Evolutionary conservation across 768 basidiomycete genomes (phyloP), one percentile per base, ranked within the genome.

Genomic region (Chalciporus chontae): DNA sequence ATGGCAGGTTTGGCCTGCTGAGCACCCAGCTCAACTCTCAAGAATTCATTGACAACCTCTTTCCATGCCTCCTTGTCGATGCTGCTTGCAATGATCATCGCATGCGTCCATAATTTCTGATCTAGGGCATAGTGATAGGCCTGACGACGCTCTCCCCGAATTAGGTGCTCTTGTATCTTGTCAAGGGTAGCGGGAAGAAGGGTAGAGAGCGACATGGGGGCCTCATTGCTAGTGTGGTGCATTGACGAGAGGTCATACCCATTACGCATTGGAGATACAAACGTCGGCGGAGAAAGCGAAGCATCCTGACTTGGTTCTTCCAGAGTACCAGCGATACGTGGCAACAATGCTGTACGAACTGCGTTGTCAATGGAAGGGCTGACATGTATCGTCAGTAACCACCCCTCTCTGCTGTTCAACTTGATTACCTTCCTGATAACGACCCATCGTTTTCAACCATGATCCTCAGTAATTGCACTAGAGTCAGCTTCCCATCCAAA

Each of bases 21-120:
- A 6, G 64, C 60, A 1, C 79, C 78, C 3, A 98, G 72, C 62
- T 96, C 95, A 14, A 79, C 74, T 29, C 79, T 80, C 31, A 94
- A 66, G 60, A 98, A 99, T 52, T 94, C 90, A 39, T 78, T 80
- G 0, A 91, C 88, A 11, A 87, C 88, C 53, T 93, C 91, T 60
- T 89, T 90, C 93, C 93, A 98, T 2, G 90, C 77, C 24, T 96
- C 94, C 58, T 89, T 90, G 66, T 95, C 95, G 45, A 96, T 79
- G 48, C 89, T 87, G 60, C 90, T 94, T 9, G 95, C 84, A 55
- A 99, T 93, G 48, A 98, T 69, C 80, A 98, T 83, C 2, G 96
- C 95, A 67, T 99, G 96, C 1, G 91, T 84, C 94, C 95, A 99
- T 37, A 98, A 68, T 60, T 81, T 87, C 67, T 93, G 81, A 51